Percentiles rank a stretch among this genome's conserved stretches.
Evolutionary conservation across 2,329 filamentous ascomycete species (phyloP).

Genomic region (Didymosphaeria variabile): DNA sequence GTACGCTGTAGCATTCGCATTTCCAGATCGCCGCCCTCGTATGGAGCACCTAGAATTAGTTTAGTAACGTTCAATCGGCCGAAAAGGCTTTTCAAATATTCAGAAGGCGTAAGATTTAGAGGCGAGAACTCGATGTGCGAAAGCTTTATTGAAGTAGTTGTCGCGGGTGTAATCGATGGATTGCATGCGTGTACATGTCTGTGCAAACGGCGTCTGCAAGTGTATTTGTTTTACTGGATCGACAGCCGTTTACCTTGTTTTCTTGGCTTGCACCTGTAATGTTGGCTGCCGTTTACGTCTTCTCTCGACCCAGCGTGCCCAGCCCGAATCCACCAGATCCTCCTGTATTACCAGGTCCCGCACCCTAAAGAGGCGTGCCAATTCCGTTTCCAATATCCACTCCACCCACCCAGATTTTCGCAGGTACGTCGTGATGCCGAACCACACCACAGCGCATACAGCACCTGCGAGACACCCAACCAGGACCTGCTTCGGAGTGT

Average conservation of each 20-base stretch:
- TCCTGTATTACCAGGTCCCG: constrained; percentile 88
- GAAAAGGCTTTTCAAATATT: not conserved
- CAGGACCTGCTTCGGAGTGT: constrained; percentile 87
- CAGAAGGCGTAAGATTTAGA: not conserved
- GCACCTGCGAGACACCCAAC: constrained; percentile 78
- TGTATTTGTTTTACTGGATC: not conserved
- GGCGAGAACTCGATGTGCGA: not conserved
- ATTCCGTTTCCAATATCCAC: constrained; percentile 73
- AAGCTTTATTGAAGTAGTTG: not conserved
- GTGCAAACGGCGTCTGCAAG: not conserved
- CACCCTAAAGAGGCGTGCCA: constrained; percentile 73
- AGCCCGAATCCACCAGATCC: constrained; percentile 89
- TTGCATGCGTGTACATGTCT: not conserved
- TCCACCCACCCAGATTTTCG: constrained; percentile 74
- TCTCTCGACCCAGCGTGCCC: constrained; percentile 84
- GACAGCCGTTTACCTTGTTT: constrained; percentile 26
- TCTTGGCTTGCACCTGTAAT: constrained; percentile 38
- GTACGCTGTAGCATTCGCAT: constrained; percentile 29
- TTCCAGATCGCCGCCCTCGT: constrained; percentile 19
- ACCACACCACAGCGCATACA: constrained; percentile 80
- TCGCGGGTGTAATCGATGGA: not conserved
- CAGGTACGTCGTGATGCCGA: constrained; percentile 71
- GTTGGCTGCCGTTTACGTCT: constrained; percentile 37
- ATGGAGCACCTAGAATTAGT: not conserved
- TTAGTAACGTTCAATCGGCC: not conserved